A percentile compares a stretch with the other conserved stretches of the same genome.
Conservation (phyloP, 2,329 filamentous ascomycete species). For the Helotiales sp. region DNA sequence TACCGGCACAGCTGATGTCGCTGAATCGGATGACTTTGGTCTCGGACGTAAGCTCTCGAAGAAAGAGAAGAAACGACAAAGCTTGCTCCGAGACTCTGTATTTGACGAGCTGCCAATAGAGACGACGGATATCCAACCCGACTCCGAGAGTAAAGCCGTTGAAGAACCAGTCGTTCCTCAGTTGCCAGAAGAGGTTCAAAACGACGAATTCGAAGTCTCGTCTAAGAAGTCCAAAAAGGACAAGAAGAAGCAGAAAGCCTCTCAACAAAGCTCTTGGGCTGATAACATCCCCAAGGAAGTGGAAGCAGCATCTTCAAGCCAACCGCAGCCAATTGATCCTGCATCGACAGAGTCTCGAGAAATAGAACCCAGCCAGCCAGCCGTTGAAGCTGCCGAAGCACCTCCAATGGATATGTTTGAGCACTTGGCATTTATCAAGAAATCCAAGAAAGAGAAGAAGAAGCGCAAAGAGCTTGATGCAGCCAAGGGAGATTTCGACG, state of each 20-base stretch:
- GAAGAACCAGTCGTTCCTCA: not conserved
- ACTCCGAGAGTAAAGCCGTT: not conserved
- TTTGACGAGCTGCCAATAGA: slow-evolving; percentile 7
- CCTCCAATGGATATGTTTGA: slow-evolving; percentile 8
- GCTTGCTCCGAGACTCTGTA: slow-evolving; percentile 9
- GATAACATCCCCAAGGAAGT: slow-evolving; percentile 1
- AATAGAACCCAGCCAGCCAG: not conserved
- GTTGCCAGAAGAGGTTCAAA: slow-evolving; percentile 3
- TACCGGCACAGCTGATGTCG: not conserved
- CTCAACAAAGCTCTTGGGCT: not conserved
- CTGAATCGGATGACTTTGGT: not conserved
- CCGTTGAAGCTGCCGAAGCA: not conserved
- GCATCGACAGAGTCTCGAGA: not conserved
- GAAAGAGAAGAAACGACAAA: slow-evolving; percentile 23
- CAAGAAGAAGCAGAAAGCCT: slow-evolving; percentile 38
- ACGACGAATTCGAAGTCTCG: slow-evolving; percentile 18
- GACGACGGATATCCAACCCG: not conserved
- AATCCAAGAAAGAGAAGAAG: slow-evolving; percentile 25
- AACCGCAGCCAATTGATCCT: not conserved
- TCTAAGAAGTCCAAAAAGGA: slow-evolving; percentile 39
- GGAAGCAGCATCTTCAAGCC: not conserved
- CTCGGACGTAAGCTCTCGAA: slow-evolving; percentile 15
- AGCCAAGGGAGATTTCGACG: slow-evolving; percentile 4
- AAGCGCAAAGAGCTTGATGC: slow-evolving; percentile 12
- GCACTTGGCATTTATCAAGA: slow-evolving; percentile 14